Base-by-base conservation (phyloP, 2,329 filamentous ascomycete species). In the Microsporum ferrugineum region DNA sequence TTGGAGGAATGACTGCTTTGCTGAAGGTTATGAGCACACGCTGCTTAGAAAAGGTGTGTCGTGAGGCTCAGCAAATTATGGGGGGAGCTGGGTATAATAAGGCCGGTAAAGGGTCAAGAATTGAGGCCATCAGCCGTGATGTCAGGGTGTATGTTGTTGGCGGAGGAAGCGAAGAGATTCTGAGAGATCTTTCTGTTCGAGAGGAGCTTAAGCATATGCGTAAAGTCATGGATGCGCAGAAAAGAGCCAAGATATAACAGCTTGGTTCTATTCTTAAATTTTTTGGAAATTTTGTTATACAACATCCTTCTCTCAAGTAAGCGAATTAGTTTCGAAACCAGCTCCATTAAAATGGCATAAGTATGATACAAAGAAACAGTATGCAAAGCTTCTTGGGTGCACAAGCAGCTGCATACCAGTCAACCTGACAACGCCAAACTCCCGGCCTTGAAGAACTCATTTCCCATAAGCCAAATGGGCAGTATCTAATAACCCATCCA, bases 51-150 rank as follows among this genome's bases (percentile, higher is more conserved):
- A 78, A 79, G 67, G 79, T 77, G 51, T 77, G 77, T 56, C 74
- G 80, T 12, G 80, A 83, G 64, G 80, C 80, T 2, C 80, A 83
- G 69, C 81, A 83, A 67, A 75, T 83, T 12, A 71, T 83, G 66
- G 80, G 80, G 6, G 80, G 80, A 0, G 73, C 78, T 3, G 79
- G 79, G 1, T 82, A 82, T 69, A 77, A 79, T 49, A 77, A 73
- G 64, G 72, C 73, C 43, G 79, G 79, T 0, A 78, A 76, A 45
- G 80, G 80, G 1, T 79, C 72, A 38, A 73, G 75, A 1, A 76
- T 82, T 45, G 80, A 82, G 68, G 79, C 80, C 64, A 81, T 82
- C 59, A 79, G 76, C 60, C 73, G 80, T 34, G 80, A 82, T 71
- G 72, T 79, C 39, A 72, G 80, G 51, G 79, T 82, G 31, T 72